Conservation (phyloP, 331 rosid species). For the Cydonia oblonga region DNA sequence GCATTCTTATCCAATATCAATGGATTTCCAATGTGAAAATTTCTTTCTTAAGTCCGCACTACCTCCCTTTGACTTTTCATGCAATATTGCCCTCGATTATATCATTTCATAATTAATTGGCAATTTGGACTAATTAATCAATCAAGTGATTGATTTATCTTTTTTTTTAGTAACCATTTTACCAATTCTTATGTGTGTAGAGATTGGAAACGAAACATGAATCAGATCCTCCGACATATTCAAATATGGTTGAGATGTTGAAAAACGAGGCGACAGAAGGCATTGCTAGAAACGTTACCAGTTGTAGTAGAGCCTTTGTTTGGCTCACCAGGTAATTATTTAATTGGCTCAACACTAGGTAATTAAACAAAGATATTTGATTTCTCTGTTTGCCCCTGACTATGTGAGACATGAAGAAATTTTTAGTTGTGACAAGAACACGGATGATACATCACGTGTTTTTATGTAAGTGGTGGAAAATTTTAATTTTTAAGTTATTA, state of each 20-base stretch:
- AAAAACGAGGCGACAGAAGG: constrained; percentile 56
- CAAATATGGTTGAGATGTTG: constrained; percentile 67
- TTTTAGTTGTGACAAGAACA: no score
- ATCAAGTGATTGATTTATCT: no score
- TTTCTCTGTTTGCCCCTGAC: neutral
- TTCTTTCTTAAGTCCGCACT: neutral
- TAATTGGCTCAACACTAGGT: neutral
- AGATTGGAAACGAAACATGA: constrained; percentile 59
- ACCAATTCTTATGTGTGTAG: constrained; percentile 21
- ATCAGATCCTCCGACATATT: constrained; percentile 37
- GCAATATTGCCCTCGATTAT: neutral
- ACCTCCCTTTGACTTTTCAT: neutral
- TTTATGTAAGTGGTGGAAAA: no score
- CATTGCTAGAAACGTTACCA: constrained; percentile 32
- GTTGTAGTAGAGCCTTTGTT: constrained; percentile 65
- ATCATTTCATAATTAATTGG: neutral
- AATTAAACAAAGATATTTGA: neutral
- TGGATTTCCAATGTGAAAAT: neutral
- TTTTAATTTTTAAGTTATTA: no score
- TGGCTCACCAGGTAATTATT: constrained; percentile 73
- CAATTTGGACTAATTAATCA: neutral
- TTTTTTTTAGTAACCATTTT: neutral
- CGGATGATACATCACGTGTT: no score
- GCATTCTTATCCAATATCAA: neutral
- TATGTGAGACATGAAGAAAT: no score